Evolutionary conservation across 805 yeast genomes (phyloP).

Genomic region (Metschnikowia cubensis): DNA sequence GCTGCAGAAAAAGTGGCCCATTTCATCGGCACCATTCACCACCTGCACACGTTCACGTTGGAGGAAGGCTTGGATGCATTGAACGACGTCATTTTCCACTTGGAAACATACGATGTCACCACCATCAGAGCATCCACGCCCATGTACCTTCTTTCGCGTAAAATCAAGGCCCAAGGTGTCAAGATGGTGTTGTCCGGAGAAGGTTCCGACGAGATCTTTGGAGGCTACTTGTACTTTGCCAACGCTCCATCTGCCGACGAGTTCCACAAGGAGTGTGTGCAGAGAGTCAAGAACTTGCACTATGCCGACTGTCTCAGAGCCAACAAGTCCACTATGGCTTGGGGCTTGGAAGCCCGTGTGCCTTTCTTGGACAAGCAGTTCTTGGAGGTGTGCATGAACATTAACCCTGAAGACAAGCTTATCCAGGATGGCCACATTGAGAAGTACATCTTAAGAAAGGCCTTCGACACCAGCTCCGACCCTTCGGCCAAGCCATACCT

Average conservation of each 20-base stretch:
- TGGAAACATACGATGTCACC: slow-evolving; percentile 97
- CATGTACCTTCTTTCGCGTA: slow-evolving; percentile 92
- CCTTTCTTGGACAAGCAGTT: slow-evolving; percentile 96
- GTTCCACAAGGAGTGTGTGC: slow-evolving; percentile 93
- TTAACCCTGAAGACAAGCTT: slow-evolving; percentile 88
- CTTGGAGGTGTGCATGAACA: slow-evolving; percentile 89
- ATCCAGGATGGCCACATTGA: slow-evolving; percentile 81
- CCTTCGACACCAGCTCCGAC: slow-evolving; percentile 89
- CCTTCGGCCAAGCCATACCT: slow-evolving; percentile 77
- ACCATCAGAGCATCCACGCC: slow-evolving; percentile 99
- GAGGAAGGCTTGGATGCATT: slow-evolving; percentile 97
- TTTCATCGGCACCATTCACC: slow-evolving; percentile 93
- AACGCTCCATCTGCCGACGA: slow-evolving; percentile 90
- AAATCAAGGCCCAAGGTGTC: slow-evolving; percentile 98
- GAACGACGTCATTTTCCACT: slow-evolving; percentile 88
- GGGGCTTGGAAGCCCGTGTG: slow-evolving; percentile 99
- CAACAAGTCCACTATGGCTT: slow-evolving; percentile 98
- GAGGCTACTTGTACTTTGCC: slow-evolving; percentile 97
- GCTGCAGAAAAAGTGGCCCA: slow-evolving; percentile 98
- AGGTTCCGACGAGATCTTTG: slow-evolving; percentile 98
- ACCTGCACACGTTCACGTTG: slow-evolving; percentile 94
- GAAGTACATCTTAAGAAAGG: slow-evolving; percentile 94
- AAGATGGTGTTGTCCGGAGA: slow-evolving; percentile 99
- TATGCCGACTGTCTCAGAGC: slow-evolving; percentile 97
- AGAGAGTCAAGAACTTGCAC: slow-evolving; percentile 96